These are phyloP conservation scores for Acrasis kona DNA, from an alignment of 78 protist species.

Conservation along the genomic window DNA sequence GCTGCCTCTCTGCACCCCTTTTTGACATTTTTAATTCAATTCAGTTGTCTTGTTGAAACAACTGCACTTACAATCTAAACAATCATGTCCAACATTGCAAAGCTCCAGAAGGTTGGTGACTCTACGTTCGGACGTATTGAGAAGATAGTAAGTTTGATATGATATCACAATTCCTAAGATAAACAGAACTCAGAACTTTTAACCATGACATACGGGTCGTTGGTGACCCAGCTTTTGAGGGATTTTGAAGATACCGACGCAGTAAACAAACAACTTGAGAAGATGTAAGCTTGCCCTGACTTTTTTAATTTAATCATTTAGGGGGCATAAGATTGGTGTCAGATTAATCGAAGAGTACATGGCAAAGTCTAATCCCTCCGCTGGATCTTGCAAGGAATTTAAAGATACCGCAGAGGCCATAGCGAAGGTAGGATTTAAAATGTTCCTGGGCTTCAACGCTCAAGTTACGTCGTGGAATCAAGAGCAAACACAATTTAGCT, in stretches of 20 bases:
- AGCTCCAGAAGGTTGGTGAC: background rate
- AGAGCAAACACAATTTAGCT: constrained; percentile 41
- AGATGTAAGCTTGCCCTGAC: constrained; percentile 44
- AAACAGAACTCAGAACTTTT: constrained; percentile 83
- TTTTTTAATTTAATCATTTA: background rate
- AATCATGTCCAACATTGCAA: no score
- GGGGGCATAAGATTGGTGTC: constrained; percentile 90
- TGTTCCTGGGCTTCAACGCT: constrained; percentile 87
- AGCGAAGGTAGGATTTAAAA: constrained; percentile 86
- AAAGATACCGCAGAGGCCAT: constrained; percentile 88
- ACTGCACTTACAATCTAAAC: no score
- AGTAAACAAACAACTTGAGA: constrained; percentile 84
- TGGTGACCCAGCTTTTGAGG: constrained; percentile 85
- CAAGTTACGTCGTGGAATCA: constrained; percentile 43
- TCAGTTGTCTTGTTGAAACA: no score
- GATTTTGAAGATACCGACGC: constrained; percentile 61
- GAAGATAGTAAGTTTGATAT: background rate
- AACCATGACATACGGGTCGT: constrained; percentile 92
- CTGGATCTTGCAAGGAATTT: constrained; percentile 48
- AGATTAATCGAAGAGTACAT: constrained; percentile 91
- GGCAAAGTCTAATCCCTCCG: constrained; percentile 54
- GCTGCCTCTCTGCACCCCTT: no score
- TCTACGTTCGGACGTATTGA: background rate
- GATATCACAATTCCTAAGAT: background rate
- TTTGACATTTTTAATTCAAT: no score